Evolutionary conservation across 2,329 filamentous ascomycete genomes (phyloP), one percentile per base, ranked within the genome.

Genomic region (Colletotrichum costaricense): DNA sequence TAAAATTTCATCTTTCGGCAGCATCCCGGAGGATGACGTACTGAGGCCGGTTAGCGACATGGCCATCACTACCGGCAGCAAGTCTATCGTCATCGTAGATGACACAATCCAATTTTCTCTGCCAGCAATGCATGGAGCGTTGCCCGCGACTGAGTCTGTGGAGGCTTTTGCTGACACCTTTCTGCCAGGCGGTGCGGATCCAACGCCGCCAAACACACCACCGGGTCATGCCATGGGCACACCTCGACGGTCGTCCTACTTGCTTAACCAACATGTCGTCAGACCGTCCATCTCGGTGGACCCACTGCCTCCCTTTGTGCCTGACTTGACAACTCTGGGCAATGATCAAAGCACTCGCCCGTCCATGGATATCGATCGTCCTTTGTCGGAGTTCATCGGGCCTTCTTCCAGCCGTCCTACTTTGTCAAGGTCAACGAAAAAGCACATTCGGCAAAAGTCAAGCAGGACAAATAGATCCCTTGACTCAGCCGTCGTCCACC

Each of bases 31-130:
- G 7, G 74, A 80, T 6, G 76, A 82, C 9, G 82, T 72, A 72
- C 79, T 76, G 67, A 82, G 88, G 57, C 87, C 88, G 1, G 77
- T 80, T 14, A 90, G 88, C 74, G 88, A 91, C 73, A 85, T 86
- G 76, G 89, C 82, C 6, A 89, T 96, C 57, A 97, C 95, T 0
- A 87, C 88, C 12, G 94, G 94, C n/a, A 97, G 94, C 85, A 93
- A 95, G 79, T 97, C 95, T 0, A 97, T 98, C 76, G 88, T 98
- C 68, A 97, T 98, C 78, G 91, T 97, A 46, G 94, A 97, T 72
- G 91, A 90, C 38, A 93, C 92, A 0, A 76, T 88, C 19, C 83
- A 86, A 0, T 83, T 84, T 5, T 83, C 89, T 9, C 80, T 87
- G n/a, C 82, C 86, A 1, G 76, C 84, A 11, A 89, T 91, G 88